Conservation (phyloP, 805 yeast species). For the Ogataea allantospora region DNA sequence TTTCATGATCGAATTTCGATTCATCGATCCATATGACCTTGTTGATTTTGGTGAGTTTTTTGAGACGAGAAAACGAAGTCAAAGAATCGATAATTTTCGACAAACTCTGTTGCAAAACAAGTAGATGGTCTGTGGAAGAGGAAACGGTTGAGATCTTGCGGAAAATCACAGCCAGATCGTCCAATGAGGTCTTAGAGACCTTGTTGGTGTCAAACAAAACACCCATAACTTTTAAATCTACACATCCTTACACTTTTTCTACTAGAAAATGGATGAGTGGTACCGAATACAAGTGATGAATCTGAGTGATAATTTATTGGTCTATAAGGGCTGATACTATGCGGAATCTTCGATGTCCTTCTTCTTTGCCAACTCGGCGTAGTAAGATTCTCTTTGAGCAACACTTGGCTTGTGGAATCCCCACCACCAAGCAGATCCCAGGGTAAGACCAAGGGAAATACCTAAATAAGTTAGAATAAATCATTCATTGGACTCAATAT, state of each 20-base stretch:
- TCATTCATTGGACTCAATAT: neutral
- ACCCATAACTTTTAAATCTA: slow-evolving; percentile 2
- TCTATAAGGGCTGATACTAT: slow-evolving; percentile 11
- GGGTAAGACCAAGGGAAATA: slow-evolving; percentile 36
- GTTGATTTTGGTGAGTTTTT: slow-evolving; percentile 24
- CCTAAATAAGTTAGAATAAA: slow-evolving; percentile 17
- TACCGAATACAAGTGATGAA: neutral
- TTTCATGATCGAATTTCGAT: slow-evolving; percentile 18
- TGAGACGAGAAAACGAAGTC: slow-evolving; percentile 28
- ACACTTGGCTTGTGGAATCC: slow-evolving; percentile 75
- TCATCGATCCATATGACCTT: slow-evolving; percentile 33
- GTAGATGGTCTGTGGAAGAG: slow-evolving; percentile 15
- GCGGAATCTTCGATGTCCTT: slow-evolving; percentile 56
- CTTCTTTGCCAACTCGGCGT: slow-evolving; percentile 72
- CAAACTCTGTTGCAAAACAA: slow-evolving; percentile 26
- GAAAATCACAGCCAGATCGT: slow-evolving; percentile 20
- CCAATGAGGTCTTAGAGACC: slow-evolving; percentile 12
- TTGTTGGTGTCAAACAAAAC: slow-evolving; percentile 17
- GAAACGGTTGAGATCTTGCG: slow-evolving; percentile 8
- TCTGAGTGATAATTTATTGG: slow-evolving; percentile 3
- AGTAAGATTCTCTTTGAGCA: slow-evolving; percentile 79
- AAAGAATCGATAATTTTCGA: slow-evolving; percentile 28
- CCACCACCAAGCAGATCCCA: slow-evolving; percentile 82
- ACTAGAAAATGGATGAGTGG: neutral
- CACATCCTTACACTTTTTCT: slow-evolving; percentile 9